A percentile compares a stretch with the other conserved stretches of the same genome.
Evolutionary conservation across 2,329 filamentous ascomycete genomes (phyloP).

Genomic region (Colletotrichum trifolii): DNA sequence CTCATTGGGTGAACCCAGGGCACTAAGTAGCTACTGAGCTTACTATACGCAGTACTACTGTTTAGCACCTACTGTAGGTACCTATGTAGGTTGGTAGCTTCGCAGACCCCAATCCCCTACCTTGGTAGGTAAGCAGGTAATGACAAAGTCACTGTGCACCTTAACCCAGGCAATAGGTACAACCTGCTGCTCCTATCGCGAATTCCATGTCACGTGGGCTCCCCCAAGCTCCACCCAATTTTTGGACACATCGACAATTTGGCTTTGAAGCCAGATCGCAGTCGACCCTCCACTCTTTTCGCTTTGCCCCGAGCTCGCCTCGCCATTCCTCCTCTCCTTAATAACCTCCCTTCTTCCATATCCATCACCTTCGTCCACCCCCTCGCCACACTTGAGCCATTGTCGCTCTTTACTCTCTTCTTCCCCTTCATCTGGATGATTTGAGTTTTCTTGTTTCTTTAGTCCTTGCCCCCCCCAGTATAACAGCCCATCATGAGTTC

Average conservation of each 20-base stretch:
- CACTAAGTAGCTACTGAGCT: no score
- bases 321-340: slow-evolving; percentile 46
- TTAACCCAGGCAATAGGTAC: no score
- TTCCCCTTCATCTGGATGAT: slow-evolving; percentile 49
- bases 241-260: slow-evolving; percentile 59
- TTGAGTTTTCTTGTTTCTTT: slow-evolving; percentile 42
- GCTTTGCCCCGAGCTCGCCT: slow-evolving; percentile 40
- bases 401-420: slow-evolving; percentile 43
- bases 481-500: slow-evolving; percentile 62
- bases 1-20: no score
- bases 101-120: no score
- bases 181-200: background rate
- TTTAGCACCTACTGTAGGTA: no score
- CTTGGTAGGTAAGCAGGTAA: slow-evolving; percentile 10
- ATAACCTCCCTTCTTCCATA: slow-evolving; percentile 45
- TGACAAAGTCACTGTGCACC: background rate
- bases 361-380: slow-evolving; percentile 42
- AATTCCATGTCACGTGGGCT: slow-evolving; percentile 44
- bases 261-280: slow-evolving; percentile 57
- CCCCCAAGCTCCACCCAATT: slow-evolving; percentile 44
- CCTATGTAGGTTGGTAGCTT: no score
- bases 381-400: slow-evolving; percentile 45
- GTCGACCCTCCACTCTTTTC: slow-evolving; percentile 29
- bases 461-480: slow-evolving; percentile 47
- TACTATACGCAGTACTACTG: no score